Evolutionary conservation across 495 filamentous ascomycete species (phyloP).

Genomic region (Cenococcum geophilum): DNA sequence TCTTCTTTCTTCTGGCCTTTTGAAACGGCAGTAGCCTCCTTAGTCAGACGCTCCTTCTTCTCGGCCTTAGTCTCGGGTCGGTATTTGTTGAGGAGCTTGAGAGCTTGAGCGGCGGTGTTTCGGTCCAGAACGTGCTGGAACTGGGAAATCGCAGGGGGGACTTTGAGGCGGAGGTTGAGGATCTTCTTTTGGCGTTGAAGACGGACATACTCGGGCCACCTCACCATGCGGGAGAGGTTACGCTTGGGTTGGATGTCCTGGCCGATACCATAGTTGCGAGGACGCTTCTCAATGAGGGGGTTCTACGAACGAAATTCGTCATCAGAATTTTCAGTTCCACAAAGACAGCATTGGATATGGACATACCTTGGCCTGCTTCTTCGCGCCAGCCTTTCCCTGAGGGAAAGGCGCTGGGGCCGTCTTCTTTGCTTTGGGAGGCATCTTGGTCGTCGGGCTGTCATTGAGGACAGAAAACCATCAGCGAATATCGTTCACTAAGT

Average conservation of each 20-base stretch:
- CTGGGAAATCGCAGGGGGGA: slow-evolving; percentile 94
- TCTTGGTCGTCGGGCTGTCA: slow-evolving; percentile 91
- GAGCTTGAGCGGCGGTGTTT: slow-evolving; percentile 91
- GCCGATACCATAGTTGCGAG: slow-evolving; percentile 97
- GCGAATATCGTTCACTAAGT: slow-evolving; percentile 75
- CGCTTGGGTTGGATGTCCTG: slow-evolving; percentile 97
- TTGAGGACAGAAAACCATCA: slow-evolving; percentile 98
- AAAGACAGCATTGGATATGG: not conserved
- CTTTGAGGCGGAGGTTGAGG: slow-evolving; percentile 96
- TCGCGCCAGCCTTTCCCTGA: slow-evolving; percentile 81
- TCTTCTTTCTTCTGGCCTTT: slow-evolving; percentile 99
- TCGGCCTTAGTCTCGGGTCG: slow-evolving; percentile 96
- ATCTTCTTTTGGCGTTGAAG: slow-evolving; percentile 77
- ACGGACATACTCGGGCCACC: slow-evolving; percentile 82
- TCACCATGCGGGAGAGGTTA: slow-evolving; percentile 98
- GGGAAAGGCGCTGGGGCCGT: slow-evolving; percentile 94
- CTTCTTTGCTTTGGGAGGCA: slow-evolving; percentile 54
- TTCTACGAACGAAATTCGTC: slow-evolving; percentile 48
- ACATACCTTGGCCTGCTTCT: slow-evolving; percentile 95
- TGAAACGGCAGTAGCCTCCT: slow-evolving; percentile 93
- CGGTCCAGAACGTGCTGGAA: slow-evolving; percentile 97
- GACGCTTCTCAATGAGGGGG: slow-evolving; percentile 96
- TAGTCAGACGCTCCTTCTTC: slow-evolving; percentile 98
- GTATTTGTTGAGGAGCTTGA: slow-evolving; percentile 99
- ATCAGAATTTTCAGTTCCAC: not conserved